Conservation (phyloP, 2,329 filamentous ascomycete species). For the Phoma herbarum region DNA sequence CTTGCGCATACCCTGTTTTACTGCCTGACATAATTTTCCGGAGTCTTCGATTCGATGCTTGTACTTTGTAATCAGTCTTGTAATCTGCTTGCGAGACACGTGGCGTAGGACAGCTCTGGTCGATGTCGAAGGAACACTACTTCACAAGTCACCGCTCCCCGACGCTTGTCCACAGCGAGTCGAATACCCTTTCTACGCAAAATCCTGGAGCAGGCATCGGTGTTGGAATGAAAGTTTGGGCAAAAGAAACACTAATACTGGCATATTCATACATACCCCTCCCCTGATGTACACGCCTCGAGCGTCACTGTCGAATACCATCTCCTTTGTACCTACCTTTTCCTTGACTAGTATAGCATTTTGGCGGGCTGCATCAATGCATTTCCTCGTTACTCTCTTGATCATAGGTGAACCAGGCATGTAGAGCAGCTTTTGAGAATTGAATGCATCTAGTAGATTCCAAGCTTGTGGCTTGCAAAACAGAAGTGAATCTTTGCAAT, state of each 20-base stretch:
- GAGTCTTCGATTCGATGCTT: slow-evolving; percentile 38
- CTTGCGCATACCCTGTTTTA: slow-evolving; percentile 38
- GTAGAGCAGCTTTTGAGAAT: slow-evolving; percentile 13
- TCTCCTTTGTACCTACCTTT: slow-evolving; percentile 45
- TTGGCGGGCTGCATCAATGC: slow-evolving; percentile 38
- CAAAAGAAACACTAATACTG: slow-evolving; percentile 44
- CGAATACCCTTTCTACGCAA: slow-evolving; percentile 24
- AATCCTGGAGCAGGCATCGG: slow-evolving; percentile 22
- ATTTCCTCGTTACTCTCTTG: slow-evolving; percentile 22
- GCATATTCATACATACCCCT: slow-evolving; percentile 37
- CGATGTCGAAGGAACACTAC: neutral
- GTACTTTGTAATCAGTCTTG: slow-evolving; percentile 52
- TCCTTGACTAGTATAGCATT: slow-evolving; percentile 42
- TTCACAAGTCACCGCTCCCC: neutral
- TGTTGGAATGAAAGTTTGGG: slow-evolving; percentile 27
- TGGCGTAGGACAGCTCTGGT: slow-evolving; percentile 7
- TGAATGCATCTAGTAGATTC: slow-evolving; percentile 11
- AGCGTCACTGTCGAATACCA: slow-evolving; percentile 33
- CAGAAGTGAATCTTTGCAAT: neutral
- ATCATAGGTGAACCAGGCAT: slow-evolving; percentile 16
- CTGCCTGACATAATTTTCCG: slow-evolving; percentile 31
- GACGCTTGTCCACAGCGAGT: slow-evolving; percentile 12
- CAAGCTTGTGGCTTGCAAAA: neutral
- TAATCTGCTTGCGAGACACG: slow-evolving; percentile 46
- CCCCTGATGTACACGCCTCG: slow-evolving; percentile 23